Evolutionary conservation across 2,329 filamentous ascomycete species (phyloP), one percentile per base, ranked within the genome.

Genomic region (Colletotrichum tropicicola): DNA sequence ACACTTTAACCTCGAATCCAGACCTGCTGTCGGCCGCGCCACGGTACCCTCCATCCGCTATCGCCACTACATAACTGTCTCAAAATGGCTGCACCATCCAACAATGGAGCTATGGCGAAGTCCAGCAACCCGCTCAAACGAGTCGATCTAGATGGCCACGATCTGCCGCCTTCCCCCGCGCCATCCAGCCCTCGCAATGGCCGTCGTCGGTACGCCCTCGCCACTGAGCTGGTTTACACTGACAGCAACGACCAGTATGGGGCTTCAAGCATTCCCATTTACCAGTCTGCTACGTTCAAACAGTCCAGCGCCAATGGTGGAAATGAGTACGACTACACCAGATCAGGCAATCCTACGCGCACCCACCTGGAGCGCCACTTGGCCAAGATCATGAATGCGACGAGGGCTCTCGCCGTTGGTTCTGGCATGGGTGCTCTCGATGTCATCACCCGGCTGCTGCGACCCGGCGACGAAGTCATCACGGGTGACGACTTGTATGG

Each of bases 241-340:
- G 96, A 99, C 73, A 90, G 91, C 77, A 96, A 91, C 80, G 96
- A 99, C 79, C 96, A 99, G 82, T 98, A 98, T 84, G 97, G 97
- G 75, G 89, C 96, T 62, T 97, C 93, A 72, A 98, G 94, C 78
- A 91, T 97, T 72, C 96, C 96, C 57, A 98, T 99, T 75, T 99
- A 99, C 80, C 96, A 97, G 86, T 97, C 93, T 51, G 97, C 96
- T 51, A 99, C 96, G 37, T 99, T 99, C 85, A 99, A 99, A 82
- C 96, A 98, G 80, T 88, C 87, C 21, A 93, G 91, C 17, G 91
- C 92, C 68, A 85, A 80, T 47, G 93, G 92, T 65, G 93, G 93
- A 65, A 84, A 88, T 74, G 94, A 98, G 79, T 99, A 98, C 80
- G 96, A 99, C 83, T 99, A 99, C 83, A 98, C 96, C 65, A 92